Conservation (phyloP, 2,329 filamentous ascomycete genomes). For the Apiospora phragmitis region DNA sequence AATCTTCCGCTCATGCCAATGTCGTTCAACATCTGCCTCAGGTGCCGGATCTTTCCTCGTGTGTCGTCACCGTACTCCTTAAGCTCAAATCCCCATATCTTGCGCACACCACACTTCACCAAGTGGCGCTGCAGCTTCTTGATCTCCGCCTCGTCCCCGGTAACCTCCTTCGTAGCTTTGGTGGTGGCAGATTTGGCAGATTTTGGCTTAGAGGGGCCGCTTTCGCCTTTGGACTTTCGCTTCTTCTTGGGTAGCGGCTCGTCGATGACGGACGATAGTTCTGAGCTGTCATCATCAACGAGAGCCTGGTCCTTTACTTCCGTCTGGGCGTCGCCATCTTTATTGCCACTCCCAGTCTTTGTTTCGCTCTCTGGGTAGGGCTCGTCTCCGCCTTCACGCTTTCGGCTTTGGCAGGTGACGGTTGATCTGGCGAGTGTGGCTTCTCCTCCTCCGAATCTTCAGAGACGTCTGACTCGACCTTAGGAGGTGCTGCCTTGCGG, state of each 20-base stretch:
- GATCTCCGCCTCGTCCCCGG: constrained; percentile 75
- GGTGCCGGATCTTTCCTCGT: constrained; percentile 78
- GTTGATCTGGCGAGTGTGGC: background rate
- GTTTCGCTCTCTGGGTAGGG: background rate
- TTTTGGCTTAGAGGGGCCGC: constrained; percentile 41
- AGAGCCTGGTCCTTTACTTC: constrained; percentile 6
- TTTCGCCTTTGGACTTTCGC: constrained; percentile 40
- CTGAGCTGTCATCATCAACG: constrained; percentile 29
- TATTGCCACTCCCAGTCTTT: constrained; percentile 16
- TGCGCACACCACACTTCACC: constrained; percentile 86
- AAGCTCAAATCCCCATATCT: constrained; percentile 86
- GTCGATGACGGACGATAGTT: constrained; percentile 73
- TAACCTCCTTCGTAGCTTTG: constrained; percentile 35
- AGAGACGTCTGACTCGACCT: constrained; percentile 26
- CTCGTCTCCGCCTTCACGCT: background rate
- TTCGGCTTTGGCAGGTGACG: background rate
- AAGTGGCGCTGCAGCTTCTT: constrained; percentile 87
- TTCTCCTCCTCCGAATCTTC: constrained; percentile 21
- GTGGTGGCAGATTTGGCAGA: constrained; percentile 19
- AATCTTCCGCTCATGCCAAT: constrained; percentile 88
- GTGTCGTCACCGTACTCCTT: constrained; percentile 69
- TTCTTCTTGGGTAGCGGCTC: constrained; percentile 53
- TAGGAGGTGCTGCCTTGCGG: background rate
- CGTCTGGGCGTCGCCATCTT: constrained; percentile 39
- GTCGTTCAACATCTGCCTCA: constrained; percentile 77